These are phyloP conservation scores for Zymoseptoria tritici DNA, from an alignment of 2,329 filamentous ascomycete genomes.

Conservation along the genomic window DNA sequence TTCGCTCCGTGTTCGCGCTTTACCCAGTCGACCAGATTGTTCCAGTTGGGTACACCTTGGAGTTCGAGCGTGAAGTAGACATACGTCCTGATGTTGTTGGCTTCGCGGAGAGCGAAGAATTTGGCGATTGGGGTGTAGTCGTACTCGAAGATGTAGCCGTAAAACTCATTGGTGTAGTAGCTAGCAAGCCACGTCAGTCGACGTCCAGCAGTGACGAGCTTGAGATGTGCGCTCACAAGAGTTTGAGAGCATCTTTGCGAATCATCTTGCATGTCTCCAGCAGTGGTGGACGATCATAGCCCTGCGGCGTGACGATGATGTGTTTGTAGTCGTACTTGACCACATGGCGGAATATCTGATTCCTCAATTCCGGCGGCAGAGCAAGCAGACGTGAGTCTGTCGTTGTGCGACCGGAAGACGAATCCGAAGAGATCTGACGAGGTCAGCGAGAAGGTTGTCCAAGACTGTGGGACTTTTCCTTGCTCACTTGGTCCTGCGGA, in stretches of 20 bases:
- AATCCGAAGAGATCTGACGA: too few relatives aligned
- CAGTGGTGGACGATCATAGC: slow-evolving; percentile 3
- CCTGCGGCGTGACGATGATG: not conserved
- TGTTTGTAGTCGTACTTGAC: too few relatives aligned
- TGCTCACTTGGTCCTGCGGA: too few relatives aligned
- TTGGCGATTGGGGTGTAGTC: not conserved
- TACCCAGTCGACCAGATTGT: not conserved
- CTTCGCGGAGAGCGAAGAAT: not conserved
- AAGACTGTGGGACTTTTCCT: too few relatives aligned
- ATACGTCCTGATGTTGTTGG: too few relatives aligned
- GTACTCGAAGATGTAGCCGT: not conserved
- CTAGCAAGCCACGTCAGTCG: not conserved
- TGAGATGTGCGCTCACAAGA: not conserved
- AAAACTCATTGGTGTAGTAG: not conserved
- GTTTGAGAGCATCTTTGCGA: slow-evolving; percentile 6
- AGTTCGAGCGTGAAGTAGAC: not conserved
- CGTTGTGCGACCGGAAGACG: too few relatives aligned
- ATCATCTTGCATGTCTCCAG: slow-evolving; percentile 6
- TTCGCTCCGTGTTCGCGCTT: too few relatives aligned
- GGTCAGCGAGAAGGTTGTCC: too few relatives aligned
- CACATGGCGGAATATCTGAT: too few relatives aligned
- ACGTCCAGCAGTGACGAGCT: not conserved
- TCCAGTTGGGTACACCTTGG: not conserved
- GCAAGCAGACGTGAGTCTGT: too few relatives aligned
- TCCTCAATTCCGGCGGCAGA: too few relatives aligned